Evolutionary conservation across 768 basidiomycete genomes (phyloP).

Genomic region (Collybia nuda): DNA sequence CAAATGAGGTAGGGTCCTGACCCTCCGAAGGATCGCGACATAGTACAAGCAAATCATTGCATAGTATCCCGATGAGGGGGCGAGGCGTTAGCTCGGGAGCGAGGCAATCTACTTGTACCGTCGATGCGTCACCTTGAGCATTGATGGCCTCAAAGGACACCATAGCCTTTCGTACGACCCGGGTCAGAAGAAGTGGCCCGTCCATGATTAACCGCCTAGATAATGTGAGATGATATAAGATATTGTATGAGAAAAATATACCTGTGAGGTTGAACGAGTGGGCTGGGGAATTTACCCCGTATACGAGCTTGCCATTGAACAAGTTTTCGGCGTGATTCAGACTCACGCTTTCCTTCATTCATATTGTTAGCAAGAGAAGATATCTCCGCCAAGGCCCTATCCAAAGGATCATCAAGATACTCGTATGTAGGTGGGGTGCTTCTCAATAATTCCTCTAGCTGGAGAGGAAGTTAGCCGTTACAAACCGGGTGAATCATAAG

Average conservation of each 20-base stretch:
- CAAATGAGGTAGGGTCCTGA: slow-evolving; percentile 66
- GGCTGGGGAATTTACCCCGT: slow-evolving; percentile 89
- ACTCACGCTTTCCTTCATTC: slow-evolving; percentile 97
- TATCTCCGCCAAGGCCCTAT: slow-evolving; percentile 85
- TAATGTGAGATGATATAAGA: slow-evolving; percentile 9
- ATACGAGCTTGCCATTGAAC: slow-evolving; percentile 92
- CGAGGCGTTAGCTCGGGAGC: slow-evolving; percentile 84
- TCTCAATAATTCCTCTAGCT: slow-evolving; percentile 85
- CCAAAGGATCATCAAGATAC: slow-evolving; percentile 79
- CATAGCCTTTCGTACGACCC: slow-evolving; percentile 86
- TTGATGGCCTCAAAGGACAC: slow-evolving; percentile 81
- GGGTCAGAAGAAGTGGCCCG: slow-evolving; percentile 78
- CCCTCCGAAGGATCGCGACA: slow-evolving; percentile 86
- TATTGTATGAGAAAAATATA: slow-evolving; percentile 30
- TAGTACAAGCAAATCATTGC: slow-evolving; percentile 91
- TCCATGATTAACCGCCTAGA: slow-evolving; percentile 89
- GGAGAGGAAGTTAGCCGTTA: slow-evolving; percentile 11
- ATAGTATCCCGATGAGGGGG: slow-evolving; percentile 77
- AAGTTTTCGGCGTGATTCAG: slow-evolving; percentile 88
- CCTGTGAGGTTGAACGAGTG: slow-evolving; percentile 98
- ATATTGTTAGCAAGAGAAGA: slow-evolving; percentile 88
- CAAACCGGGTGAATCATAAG: slow-evolving; percentile 2
- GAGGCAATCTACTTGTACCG: slow-evolving; percentile 88
- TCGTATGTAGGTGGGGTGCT: slow-evolving; percentile 82
- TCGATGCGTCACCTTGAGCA: slow-evolving; percentile 72